These are phyloP conservation scores for Panellus pusillus DNA, from an alignment of 768 basidiomycete species.

Conservation along the genomic window DNA sequence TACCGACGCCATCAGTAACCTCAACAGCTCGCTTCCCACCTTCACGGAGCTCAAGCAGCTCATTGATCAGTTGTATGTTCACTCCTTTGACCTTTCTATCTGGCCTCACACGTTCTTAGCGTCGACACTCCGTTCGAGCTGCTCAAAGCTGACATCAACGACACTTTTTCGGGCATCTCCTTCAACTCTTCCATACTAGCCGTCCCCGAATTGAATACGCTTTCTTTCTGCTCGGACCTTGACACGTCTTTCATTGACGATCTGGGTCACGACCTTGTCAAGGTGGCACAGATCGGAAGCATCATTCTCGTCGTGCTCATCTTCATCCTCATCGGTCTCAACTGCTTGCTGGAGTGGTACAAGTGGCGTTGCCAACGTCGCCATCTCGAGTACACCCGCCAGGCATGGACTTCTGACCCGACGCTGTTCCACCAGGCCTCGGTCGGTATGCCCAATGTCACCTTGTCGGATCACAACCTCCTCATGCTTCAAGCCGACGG, in stretches of 20 bases:
- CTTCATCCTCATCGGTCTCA: slow-evolving; percentile 69
- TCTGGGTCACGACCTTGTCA: slow-evolving; percentile 75
- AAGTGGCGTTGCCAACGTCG: slow-evolving; percentile 73
- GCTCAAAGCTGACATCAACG: slow-evolving; percentile 86
- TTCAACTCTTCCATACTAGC: slow-evolving; percentile 77
- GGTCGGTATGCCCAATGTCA: slow-evolving; percentile 48
- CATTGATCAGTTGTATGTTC: slow-evolving; percentile 65
- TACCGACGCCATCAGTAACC: slow-evolving; percentile 64
- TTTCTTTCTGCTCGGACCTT: slow-evolving; percentile 75
- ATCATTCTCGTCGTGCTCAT: slow-evolving; percentile 71
- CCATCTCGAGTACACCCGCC: slow-evolving; percentile 68
- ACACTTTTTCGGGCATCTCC: slow-evolving; percentile 71
- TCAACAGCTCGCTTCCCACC: slow-evolving; percentile 82
- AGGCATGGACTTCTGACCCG: slow-evolving; percentile 77
- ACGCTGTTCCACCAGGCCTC: slow-evolving; percentile 47
- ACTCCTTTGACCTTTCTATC: neutral
- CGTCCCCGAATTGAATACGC: slow-evolving; percentile 64
- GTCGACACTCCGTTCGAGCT: slow-evolving; percentile 87
- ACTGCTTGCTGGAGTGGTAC: slow-evolving; percentile 85
- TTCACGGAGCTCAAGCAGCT: slow-evolving; percentile 71
- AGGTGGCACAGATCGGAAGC: slow-evolving; percentile 76
- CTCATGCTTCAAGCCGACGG: slow-evolving; percentile 70
- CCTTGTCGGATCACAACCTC: slow-evolving; percentile 74
- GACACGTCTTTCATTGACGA: slow-evolving; percentile 88
- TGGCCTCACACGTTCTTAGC: slow-evolving; percentile 34